phyloP scores from a whole-genome alignment of 768 basidiomycete genomes.

The Lentinus brumalis region DNA sequence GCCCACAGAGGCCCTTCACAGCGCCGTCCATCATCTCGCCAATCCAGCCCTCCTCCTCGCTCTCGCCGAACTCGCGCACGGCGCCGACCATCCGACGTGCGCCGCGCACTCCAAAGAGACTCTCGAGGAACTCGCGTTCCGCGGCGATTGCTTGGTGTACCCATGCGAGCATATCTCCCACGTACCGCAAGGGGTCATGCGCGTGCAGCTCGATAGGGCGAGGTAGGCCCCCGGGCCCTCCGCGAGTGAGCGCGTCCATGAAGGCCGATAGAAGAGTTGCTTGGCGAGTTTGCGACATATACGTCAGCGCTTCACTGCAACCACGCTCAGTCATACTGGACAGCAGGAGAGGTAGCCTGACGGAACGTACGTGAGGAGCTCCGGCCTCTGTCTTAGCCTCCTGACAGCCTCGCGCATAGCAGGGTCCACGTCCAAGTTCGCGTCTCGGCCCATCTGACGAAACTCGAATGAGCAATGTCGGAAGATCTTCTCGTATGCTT shows the following conservation, averaged over 20 bases:
- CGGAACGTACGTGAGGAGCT: conserved; percentile 65
- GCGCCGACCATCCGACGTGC: conserved; percentile 77
- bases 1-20: conserved; percentile 81
- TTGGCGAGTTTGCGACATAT: conserved; percentile 83
- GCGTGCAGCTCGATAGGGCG: conserved; percentile 97
- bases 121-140: conserved; percentile 91
- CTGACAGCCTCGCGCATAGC: conserved; percentile 72
- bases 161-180: conserved; percentile 99
- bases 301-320: conserved; percentile 68
- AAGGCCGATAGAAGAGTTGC: conserved; percentile 79
- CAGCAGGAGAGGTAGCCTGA: background rate
- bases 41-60: conserved; percentile 79
- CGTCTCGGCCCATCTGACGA: conserved; percentile 72
- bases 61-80: conserved; percentile 50
- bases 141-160: conserved; percentile 95
- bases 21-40: conserved; percentile 78
- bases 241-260: conserved; percentile 84
- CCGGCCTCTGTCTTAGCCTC: conserved; percentile 75
- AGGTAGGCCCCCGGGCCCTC: conserved; percentile 81
- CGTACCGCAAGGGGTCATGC: conserved; percentile 94
- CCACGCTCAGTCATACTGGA: background rate
- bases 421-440: conserved; percentile 66
- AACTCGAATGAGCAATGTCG: conserved; percentile 88
- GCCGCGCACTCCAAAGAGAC: conserved; percentile 71
- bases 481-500: conserved; percentile 86